Conservation (phyloP, 441 rosid genomes). For the Gossypium schwendimanii region DNA sequence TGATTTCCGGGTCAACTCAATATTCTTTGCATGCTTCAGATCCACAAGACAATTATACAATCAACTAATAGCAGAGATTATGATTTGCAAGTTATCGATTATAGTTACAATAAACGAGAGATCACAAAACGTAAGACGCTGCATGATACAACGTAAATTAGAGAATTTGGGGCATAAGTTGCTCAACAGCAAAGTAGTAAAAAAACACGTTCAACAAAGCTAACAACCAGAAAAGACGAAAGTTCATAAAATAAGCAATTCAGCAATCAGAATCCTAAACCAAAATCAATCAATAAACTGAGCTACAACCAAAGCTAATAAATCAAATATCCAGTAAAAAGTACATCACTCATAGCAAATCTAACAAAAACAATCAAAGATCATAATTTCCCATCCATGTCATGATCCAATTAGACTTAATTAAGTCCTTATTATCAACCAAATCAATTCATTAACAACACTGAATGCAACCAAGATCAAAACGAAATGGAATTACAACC, state of each 20-base stretch:
- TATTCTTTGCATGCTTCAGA: not conserved
- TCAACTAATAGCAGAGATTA: slow-evolving; percentile 4
- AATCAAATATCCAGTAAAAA: not conserved
- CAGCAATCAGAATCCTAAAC: not conserved
- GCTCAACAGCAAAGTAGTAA: not conserved
- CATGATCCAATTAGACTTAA: not conserved
- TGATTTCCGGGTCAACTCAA: not conserved
- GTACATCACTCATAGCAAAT: not conserved
- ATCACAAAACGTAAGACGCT: not conserved
- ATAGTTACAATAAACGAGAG: not conserved
- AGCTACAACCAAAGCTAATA: not conserved
- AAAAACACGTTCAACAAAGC: not conserved
- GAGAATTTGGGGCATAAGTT: not conserved
- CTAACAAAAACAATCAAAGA: not conserved
- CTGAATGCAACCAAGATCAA: too few relatives aligned
- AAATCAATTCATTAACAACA: not conserved
- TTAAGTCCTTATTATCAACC: not conserved
- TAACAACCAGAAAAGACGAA: not conserved
- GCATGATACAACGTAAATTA: not conserved
- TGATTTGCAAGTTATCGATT: not conserved
- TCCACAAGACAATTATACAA: not conserved
- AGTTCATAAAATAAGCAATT: too few relatives aligned
- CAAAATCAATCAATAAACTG: not conserved
- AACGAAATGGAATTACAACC: slow-evolving; percentile 29
- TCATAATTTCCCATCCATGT: not conserved